phyloP scores from a whole-genome alignment of 495 filamentous ascomycete species.

The Xeromyces bisporus region DNA sequence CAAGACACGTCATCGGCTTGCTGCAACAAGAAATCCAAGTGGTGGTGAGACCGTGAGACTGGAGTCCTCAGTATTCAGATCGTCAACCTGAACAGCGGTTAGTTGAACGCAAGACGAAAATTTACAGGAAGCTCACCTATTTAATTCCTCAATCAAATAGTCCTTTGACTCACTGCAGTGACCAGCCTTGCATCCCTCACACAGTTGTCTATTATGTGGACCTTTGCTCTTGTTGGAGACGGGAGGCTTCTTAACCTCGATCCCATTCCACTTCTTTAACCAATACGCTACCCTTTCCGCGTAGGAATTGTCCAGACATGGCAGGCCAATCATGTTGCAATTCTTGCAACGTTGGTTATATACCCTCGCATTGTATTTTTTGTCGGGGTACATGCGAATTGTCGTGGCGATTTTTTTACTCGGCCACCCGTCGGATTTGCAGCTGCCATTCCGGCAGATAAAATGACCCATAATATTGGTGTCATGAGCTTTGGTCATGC shows the following conservation, averaged over 20 bases:
- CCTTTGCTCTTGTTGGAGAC: slow-evolving; percentile 8
- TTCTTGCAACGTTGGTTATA: slow-evolving; percentile 29
- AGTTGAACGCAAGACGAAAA: no score
- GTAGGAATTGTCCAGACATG: slow-evolving; percentile 23
- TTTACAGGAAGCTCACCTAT: no score
- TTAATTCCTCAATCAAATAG: no score
- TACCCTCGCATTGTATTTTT: slow-evolving; percentile 31
- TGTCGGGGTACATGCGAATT: slow-evolving; percentile 25
- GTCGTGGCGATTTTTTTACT: slow-evolving; percentile 30
- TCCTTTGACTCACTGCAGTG: slow-evolving; percentile 19
- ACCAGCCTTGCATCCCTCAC: slow-evolving; percentile 25
- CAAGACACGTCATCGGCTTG: no score
- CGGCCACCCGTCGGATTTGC: slow-evolving; percentile 11
- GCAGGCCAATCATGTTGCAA: slow-evolving; percentile 17
- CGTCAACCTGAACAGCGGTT: no score
- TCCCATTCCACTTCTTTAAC: slow-evolving; percentile 25
- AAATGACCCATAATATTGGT: slow-evolving; percentile 20
- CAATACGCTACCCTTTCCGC: slow-evolving; percentile 27
- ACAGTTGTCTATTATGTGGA: slow-evolving; percentile 18
- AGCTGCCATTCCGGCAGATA: slow-evolving; percentile 7
- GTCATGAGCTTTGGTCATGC: slow-evolving; percentile 3
- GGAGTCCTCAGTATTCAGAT: no score
- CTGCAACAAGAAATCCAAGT: no score
- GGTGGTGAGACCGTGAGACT: no score
- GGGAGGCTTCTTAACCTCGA: slow-evolving; percentile 10